Conservation (phyloP, 2,329 filamentous ascomycete genomes). For the Xylariomycetidae sp. region DNA sequence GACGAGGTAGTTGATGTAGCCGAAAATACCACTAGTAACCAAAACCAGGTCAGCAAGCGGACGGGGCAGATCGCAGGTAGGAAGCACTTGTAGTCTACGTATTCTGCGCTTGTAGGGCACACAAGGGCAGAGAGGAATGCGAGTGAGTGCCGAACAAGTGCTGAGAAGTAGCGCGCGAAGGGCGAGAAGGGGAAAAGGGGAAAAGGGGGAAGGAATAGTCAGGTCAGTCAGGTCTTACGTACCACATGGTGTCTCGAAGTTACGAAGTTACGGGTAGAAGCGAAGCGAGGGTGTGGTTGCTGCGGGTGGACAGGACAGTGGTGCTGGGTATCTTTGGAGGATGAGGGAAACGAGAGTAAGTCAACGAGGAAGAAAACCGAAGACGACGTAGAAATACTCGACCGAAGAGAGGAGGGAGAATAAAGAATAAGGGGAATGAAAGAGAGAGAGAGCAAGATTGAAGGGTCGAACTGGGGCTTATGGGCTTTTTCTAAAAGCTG, state of each 20-base stretch:
- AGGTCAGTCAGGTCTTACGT: constrained; percentile 22
- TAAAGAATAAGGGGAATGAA: constrained; percentile 15
- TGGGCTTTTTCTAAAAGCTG: constrained; percentile 6
- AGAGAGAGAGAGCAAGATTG: constrained; percentile 13
- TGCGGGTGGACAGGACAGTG: constrained; percentile 1
- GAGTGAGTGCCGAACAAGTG: too few relatives aligned
- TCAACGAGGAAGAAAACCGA: constrained; percentile 1
- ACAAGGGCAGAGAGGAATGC: too few relatives aligned
- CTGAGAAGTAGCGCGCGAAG: too few relatives aligned
- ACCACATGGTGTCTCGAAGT: constrained; percentile 27
- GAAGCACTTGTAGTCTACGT: too few relatives aligned
- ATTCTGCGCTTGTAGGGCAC: too few relatives aligned
- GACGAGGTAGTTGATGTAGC: constrained; percentile 98
- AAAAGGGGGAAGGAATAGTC: neutral
- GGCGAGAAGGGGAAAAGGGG: too few relatives aligned
- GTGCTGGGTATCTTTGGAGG: constrained; percentile 10
- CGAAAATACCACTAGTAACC: constrained; percentile 76
- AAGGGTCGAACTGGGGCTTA: constrained; percentile 14
- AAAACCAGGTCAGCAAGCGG: constrained; percentile 22
- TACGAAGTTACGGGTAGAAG: too few relatives aligned
- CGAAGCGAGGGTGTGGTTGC: constrained; percentile 4
- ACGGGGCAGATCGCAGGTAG: too few relatives aligned
- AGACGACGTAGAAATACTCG: too few relatives aligned
- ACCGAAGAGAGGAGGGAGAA: constrained; percentile 2
- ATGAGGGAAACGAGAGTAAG: constrained; percentile 5